A percentile compares a stretch with the other conserved stretches of the same genome.
Evolutionary conservation across 2,329 filamentous ascomycete species (phyloP).

Genomic region (Curvularia lunata): DNA sequence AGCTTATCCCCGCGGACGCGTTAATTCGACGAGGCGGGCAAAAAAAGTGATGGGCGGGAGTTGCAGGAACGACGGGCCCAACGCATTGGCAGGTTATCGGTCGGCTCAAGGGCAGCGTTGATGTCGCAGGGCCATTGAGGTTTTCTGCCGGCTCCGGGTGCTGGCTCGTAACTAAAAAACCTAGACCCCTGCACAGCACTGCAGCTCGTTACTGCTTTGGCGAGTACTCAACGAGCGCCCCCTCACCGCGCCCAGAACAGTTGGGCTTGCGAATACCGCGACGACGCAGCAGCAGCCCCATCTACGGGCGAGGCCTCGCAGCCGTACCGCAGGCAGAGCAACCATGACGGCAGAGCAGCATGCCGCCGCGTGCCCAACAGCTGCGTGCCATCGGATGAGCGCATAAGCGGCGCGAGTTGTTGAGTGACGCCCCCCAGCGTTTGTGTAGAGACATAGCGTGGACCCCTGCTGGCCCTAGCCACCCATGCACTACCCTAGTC

Average conservation of each 20-base stretch:
- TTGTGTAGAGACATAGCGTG: slow-evolving; percentile 8
- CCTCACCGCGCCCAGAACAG: slow-evolving; percentile 32
- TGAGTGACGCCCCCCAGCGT: slow-evolving; percentile 15
- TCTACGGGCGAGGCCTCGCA: too few relatives aligned
- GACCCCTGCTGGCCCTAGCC: slow-evolving; percentile 26
- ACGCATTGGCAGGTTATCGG: slow-evolving; percentile 45
- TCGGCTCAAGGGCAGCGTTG: slow-evolving; percentile 26
- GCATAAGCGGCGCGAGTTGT: slow-evolving; percentile 9
- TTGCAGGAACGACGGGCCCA: slow-evolving; percentile 31
- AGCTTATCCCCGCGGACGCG: slow-evolving; percentile 15
- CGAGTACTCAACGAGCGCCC: slow-evolving; percentile 28
- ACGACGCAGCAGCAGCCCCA: too few relatives aligned
- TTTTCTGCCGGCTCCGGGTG: slow-evolving; percentile 34
- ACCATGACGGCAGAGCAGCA: too few relatives aligned
- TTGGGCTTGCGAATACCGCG: slow-evolving; percentile 24
- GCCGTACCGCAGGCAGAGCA: too few relatives aligned
- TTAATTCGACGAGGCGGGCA: slow-evolving; percentile 11
- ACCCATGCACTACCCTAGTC: slow-evolving; percentile 17
- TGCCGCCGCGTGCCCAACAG: slow-evolving; percentile 24
- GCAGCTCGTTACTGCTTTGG: slow-evolving; percentile 33
- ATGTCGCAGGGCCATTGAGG: slow-evolving; percentile 38
- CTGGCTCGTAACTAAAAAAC: slow-evolving; percentile 37
- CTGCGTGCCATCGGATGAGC: slow-evolving; percentile 7
- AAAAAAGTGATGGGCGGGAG: slow-evolving; percentile 24
- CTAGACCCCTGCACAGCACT: slow-evolving; percentile 33